Base-by-base conservation (phyloP, 2,329 filamentous ascomycete species). In the Erysiphe pulchra region DNA sequence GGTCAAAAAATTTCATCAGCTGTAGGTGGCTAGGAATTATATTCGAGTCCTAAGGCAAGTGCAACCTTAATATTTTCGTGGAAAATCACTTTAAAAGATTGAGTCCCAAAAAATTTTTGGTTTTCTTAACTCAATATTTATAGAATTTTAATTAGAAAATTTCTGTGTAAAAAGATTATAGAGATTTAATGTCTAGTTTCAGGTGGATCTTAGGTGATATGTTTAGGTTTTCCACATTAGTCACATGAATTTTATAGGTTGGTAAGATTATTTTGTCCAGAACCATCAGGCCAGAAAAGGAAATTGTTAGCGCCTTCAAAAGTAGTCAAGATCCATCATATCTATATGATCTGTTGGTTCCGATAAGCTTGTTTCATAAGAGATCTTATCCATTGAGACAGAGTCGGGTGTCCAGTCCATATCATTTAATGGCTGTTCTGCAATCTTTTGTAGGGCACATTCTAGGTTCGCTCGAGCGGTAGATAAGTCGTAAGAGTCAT, bases 391-490 rank as follows among this genome's bases (percentile, higher is more conserved):
- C 10, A 57, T 48, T n/a, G 52, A 55, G 17, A 54, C 51, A 20
- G 47, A 18, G 47, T 57, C 57, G 11, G 55, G 54, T 11, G 56
- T 56, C 56, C 56, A 58, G 49, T 58, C 56, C 56, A 58, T 57
- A 47, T 56, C 55, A 46, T 56, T 51, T 31, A 58, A 48, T 1
- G 54, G 54, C 10, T 48, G 40, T 45, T 58, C 56, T 37, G 52
- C 52, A 38, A 57, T 56, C n/a, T 51, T 50, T 40, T 51, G 47
- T 17, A 58, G 46, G 10, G 52, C 54, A n/a, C 33, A 42, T 36
- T 55, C 49, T 40, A 58, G 37, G n/a, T 48, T 50, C 1, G 33
- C 28, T 41, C 51, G 55, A 10, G 54, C 52, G 14, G 28, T 47
- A 20, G 54, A 41, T 16, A 47, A 42, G 44, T 54, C 49, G 13